Conservation (phyloP, 495 filamentous ascomycete species). For the Aspergillus biplanus region DNA sequence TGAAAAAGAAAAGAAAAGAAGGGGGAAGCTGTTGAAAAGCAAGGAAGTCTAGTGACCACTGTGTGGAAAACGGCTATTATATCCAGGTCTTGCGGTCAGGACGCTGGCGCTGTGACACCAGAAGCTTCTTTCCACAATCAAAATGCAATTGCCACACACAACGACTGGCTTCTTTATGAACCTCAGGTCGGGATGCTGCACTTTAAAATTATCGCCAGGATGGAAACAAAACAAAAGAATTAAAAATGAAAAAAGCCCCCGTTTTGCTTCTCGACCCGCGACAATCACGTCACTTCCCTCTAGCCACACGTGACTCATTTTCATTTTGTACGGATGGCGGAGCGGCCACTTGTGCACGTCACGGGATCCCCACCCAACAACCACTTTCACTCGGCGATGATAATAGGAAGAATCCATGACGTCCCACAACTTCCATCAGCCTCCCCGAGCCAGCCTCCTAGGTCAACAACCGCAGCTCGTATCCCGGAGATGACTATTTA, state of each 20-base stretch:
- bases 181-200: neutral
- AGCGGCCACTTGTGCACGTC: constrained; percentile 45
- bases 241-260: constrained; percentile 12
- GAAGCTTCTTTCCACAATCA: neutral
- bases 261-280: constrained; percentile 29
- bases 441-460: constrained; percentile 9
- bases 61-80: neutral
- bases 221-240: constrained; percentile 20
- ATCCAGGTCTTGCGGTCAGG: constrained; percentile 7
- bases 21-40: neutral
- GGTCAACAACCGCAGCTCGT: constrained; percentile 17
- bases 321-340: constrained; percentile 33
- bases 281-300: constrained; percentile 38
- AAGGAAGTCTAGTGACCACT: neutral
- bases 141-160: neutral
- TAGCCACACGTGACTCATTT: constrained; percentile 39
- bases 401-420: neutral
- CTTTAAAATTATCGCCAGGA: neutral
- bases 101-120: neutral
- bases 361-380: constrained; percentile 31
- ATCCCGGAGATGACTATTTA: constrained; percentile 30
- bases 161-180: neutral
- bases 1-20: neutral
- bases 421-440: neutral
- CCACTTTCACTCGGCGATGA: neutral